Conservation (phyloP, 805 yeast genomes). For the Ogataea angusta region DNA sequence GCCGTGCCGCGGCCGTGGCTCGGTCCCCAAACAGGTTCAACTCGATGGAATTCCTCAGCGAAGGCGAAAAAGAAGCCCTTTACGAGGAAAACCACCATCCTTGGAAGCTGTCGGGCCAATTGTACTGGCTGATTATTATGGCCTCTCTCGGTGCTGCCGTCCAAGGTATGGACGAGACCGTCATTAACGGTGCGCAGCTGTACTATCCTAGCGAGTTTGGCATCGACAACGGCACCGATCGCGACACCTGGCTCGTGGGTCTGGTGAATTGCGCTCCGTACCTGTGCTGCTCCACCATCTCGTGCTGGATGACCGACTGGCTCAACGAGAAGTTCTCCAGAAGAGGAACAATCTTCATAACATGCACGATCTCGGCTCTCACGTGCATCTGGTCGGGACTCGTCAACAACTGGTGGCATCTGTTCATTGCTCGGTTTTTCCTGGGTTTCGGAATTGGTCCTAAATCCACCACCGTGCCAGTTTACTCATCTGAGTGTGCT, state of each 20-base stretch:
- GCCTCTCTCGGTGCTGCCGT: conserved; percentile 76
- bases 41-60: conserved; percentile 51
- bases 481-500: conserved; percentile 64
- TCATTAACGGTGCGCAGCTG: conserved; percentile 67
- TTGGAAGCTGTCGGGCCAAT: conserved; percentile 43
- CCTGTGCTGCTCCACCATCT: conserved; percentile 55
- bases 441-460: conserved; percentile 72
- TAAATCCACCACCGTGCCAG: conserved; percentile 68
- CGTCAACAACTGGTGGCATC: conserved; percentile 60
- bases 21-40: conserved; percentile 56
- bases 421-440: conserved; percentile 62
- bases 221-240: conserved; percentile 42
- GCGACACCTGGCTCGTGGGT: conserved; percentile 58
- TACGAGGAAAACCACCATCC: conserved; percentile 45
- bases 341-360: conserved; percentile 62
- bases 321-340: conserved; percentile 57
- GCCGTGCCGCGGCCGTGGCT: conserved; percentile 65
- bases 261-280: conserved; percentile 70
- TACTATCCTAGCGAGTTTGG: conserved; percentile 58
- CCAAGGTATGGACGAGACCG: conserved; percentile 79
- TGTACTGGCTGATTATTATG: conserved; percentile 55
- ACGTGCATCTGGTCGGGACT: conserved; percentile 72
- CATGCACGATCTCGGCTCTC: conserved; percentile 57
- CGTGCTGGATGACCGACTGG: conserved; percentile 64
- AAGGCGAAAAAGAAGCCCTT: conserved; percentile 52